A percentile compares a stretch with the other conserved stretches of the same genome.
Evolutionary conservation across 305 asterid species (phyloP).

Genomic region (Fraxinus baroniana): DNA sequence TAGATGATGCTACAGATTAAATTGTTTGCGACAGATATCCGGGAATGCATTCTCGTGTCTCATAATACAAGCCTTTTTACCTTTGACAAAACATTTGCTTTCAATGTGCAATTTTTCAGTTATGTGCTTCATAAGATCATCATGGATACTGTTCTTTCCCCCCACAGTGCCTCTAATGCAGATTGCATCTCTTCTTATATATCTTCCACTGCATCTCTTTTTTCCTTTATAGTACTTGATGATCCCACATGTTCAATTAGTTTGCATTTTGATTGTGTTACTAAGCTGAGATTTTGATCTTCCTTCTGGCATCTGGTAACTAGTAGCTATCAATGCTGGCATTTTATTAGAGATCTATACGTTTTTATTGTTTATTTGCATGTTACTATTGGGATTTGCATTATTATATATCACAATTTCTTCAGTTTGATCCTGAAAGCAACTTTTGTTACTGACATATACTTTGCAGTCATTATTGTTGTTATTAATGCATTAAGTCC

Average conservation of each 20-base stretch:
- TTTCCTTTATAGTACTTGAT: background rate
- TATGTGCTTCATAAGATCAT: background rate
- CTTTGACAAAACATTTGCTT: background rate
- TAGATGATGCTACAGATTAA: slow-evolving; percentile 7
- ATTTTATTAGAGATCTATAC: background rate
- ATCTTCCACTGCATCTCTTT: background rate
- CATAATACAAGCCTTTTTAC: background rate
- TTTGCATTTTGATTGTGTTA: background rate
- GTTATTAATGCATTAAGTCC: background rate
- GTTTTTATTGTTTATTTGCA: background rate
- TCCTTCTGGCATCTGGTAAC: background rate
- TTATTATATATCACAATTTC: background rate
- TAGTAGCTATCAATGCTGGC: background rate
- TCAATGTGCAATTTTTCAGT: background rate
- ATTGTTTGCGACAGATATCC: background rate
- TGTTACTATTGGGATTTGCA: background rate
- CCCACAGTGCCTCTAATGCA: background rate
- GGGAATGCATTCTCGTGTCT: slow-evolving; percentile 1
- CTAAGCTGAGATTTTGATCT: background rate
- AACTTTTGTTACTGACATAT: background rate
- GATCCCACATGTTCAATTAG: background rate
- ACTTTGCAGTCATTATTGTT: background rate
- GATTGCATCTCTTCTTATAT: background rate
- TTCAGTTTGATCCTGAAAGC: background rate
- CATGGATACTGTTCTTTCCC: background rate